Conservation (phyloP, 768 basidiomycete genomes). For the Xerocomellus chrysenteron region DNA sequence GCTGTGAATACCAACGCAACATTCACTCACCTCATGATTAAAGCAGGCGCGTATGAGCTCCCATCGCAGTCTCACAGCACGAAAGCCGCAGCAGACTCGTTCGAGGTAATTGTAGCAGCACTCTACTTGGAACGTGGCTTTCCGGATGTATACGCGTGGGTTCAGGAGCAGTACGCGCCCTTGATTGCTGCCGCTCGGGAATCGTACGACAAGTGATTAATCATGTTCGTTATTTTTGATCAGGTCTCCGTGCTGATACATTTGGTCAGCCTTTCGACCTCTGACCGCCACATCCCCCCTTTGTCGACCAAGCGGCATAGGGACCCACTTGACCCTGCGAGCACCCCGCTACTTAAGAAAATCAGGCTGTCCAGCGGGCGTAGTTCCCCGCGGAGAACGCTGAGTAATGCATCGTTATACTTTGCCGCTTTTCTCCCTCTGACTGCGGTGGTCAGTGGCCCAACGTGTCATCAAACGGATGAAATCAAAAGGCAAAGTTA, state of each 20-base stretch:
- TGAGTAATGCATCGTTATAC: slow-evolving; percentile 18
- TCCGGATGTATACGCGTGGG: slow-evolving; percentile 38
- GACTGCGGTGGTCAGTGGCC: slow-evolving; percentile 22
- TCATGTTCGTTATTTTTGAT: neutral
- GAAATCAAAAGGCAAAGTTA: slow-evolving; percentile 29
- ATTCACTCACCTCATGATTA: slow-evolving; percentile 39
- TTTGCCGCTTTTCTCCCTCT: neutral
- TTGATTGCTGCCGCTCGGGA: slow-evolving; percentile 34
- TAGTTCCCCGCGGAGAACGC: slow-evolving; percentile 13
- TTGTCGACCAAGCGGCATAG: slow-evolving; percentile 17
- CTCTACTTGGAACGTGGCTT: slow-evolving; percentile 42
- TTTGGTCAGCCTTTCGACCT: slow-evolving; percentile 10
- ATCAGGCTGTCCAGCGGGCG: slow-evolving; percentile 15
- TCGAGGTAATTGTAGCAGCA: slow-evolving; percentile 47
- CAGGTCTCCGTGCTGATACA: slow-evolving; percentile 4
- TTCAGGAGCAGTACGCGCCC: slow-evolving; percentile 38
- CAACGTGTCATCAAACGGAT: slow-evolving; percentile 25
- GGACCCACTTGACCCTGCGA: slow-evolving; percentile 1
- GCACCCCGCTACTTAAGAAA: slow-evolving; percentile 20
- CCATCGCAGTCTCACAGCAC: slow-evolving; percentile 19
- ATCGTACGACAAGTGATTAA: slow-evolving; percentile 29
- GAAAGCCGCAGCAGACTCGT: slow-evolving; percentile 46
- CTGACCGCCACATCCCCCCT: neutral
- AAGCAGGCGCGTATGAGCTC: slow-evolving; percentile 29
- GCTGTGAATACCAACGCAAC: slow-evolving; percentile 36